Evolutionary conservation across 2,329 filamentous ascomycete species (phyloP), one percentile per base, ranked within the genome.

Genomic region (Claviceps quebecensis): DNA sequence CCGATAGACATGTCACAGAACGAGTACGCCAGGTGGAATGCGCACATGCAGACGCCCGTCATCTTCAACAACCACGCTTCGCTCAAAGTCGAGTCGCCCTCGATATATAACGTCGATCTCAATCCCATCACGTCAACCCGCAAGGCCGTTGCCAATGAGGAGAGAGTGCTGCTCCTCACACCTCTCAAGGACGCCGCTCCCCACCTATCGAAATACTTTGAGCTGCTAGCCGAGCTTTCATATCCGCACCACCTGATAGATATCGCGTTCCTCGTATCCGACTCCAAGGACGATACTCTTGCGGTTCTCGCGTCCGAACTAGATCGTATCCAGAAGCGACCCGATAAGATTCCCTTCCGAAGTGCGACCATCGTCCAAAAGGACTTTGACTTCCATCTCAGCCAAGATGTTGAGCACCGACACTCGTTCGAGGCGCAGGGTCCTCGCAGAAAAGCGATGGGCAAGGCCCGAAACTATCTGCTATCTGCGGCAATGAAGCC

Each of bases 241-340:
- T 98, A 98, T 64, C 93, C 93, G 13, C 93, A 98, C 69, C 78
- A 93, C 56, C 77, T 98, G 52, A 97, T 98, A 63, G 93, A 98
- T 65, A 76, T 98, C 49, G 93, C 81, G 23, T 98, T 98, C 71
- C 79, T 98, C 26, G 88, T 98, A 51, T 87, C 89, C 58, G 93
- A 98, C 67, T 91, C 86, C 29, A 81, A 75, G 41, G 93, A 98
- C 64, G 90, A 97, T 61, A 98, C 93, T 1, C 72, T 95, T 45
- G 88, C 87, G n/a, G 80, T 88, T 8, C 77, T 98, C 44, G 77
- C 86, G 2, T 80, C 83, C 55, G 93, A 98, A 69, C 74, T 97
- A 54, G 84, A 95, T 57, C 82, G 91, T 51, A 81, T 97, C 51
- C 93, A 98, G 69, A 84, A 83, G 60, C 81, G 84, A 55, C 77